These are phyloP conservation scores for Pterocarpus macrocarpus DNA, from an alignment of 306 rosid species.

Conservation along the genomic window DNA sequence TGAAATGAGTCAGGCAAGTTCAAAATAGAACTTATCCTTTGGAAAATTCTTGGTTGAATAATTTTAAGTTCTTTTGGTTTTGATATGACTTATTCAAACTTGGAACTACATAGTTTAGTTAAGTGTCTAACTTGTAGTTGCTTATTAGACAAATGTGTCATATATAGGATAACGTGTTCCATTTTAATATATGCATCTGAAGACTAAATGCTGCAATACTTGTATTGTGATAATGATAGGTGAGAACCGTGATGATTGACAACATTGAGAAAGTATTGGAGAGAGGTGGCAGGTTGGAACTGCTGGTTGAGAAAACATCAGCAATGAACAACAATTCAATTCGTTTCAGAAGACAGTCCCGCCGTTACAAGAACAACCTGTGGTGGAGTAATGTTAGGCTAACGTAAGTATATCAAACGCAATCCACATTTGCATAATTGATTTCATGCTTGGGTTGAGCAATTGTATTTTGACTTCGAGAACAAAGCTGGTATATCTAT, in stretches of 20 bases:
- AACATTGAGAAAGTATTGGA: slow-evolving; percentile 95
- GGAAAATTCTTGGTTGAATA: neutral
- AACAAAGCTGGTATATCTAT: no score
- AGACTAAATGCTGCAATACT: neutral
- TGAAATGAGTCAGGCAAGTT: slow-evolving; percentile 92
- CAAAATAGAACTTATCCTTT: neutral
- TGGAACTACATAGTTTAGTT: no score
- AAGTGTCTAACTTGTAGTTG: neutral
- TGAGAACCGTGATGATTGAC: slow-evolving; percentile 85
- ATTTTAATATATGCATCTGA: neutral
- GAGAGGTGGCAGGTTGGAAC: slow-evolving; percentile 88
- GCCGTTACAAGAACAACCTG: slow-evolving; percentile 74
- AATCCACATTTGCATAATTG: neutral
- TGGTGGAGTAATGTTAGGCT: slow-evolving; percentile 97
- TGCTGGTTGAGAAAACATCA: slow-evolving; percentile 87
- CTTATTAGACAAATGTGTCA: neutral
- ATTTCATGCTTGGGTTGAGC: slow-evolving; percentile 10
- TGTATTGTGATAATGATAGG: slow-evolving; percentile 52
- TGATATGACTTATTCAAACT: no score
- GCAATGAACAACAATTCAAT: slow-evolving; percentile 83
- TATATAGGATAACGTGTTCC: neutral
- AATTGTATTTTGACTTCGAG: neutral
- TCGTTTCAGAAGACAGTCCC: slow-evolving; percentile 87
- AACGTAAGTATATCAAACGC: slow-evolving; percentile 60
- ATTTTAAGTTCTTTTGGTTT: neutral